Evolutionary conservation across 2,329 filamentous ascomycete genomes (phyloP).

Genomic region (Aspergillus piperis): DNA sequence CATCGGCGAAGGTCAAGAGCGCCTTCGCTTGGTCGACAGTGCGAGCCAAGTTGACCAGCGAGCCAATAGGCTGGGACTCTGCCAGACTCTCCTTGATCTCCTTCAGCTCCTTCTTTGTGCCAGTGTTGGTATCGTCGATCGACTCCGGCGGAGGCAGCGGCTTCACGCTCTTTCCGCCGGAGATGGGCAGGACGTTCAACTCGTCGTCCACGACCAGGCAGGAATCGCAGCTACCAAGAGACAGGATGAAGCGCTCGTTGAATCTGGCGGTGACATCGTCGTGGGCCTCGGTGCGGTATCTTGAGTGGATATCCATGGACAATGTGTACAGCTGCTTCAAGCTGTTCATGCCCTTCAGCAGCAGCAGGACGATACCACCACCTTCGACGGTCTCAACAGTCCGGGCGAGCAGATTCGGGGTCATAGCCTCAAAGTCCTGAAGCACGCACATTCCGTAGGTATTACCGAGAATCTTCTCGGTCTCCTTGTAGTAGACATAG

Average conservation of each 20-base stretch:
- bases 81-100: constrained; percentile 83
- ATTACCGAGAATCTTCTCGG: constrained; percentile 96
- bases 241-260: constrained; percentile 96
- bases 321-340: constrained; percentile 96
- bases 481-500: constrained; percentile 99
- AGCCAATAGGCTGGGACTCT: constrained; percentile 83
- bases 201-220: constrained; percentile 98
- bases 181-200: constrained; percentile 94
- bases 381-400: constrained; percentile 98
- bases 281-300: constrained; percentile 95
- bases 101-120: constrained; percentile 73
- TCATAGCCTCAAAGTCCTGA: constrained; percentile 97
- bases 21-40: constrained; percentile 97
- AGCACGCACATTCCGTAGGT: constrained; percentile 98
- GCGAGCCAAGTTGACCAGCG: constrained; percentile 78
- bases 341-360: constrained; percentile 95
- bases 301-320: constrained; percentile 96
- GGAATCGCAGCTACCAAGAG: constrained; percentile 88
- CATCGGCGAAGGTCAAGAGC: constrained; percentile 93
- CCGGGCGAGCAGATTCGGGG: constrained; percentile 90
- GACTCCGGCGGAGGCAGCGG: constrained; percentile 74
- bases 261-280: constrained; percentile 92
- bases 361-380: constrained; percentile 82
- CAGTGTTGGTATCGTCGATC: constrained; percentile 70
- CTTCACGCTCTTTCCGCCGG: constrained; percentile 87